These are phyloP conservation scores for Medicago arabica DNA, from an alignment of 306 rosid genomes.

Conservation along the genomic window DNA sequence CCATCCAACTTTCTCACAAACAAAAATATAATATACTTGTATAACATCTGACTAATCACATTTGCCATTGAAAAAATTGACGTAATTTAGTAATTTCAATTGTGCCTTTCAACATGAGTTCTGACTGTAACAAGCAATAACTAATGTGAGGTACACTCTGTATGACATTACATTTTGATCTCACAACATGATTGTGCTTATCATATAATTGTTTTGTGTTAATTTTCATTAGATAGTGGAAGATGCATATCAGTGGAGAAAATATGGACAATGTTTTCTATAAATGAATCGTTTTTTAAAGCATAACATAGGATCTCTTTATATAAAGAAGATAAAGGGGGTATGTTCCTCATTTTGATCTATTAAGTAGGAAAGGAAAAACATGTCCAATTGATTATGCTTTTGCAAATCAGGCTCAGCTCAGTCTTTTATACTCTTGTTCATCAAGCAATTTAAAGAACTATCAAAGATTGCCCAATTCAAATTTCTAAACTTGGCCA, in stretches of 20 bases:
- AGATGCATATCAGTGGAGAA: slow-evolving; percentile 97
- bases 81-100: not conserved
- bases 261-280: slow-evolving; percentile 70
- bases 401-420: slow-evolving; percentile 1
- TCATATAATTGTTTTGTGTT: not conserved
- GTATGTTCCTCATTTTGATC: not conserved
- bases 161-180: slow-evolving; percentile 1
- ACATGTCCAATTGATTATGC: slow-evolving; percentile 15
- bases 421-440: not conserved
- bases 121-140: not conserved
- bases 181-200: too few species aligned
- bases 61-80: not conserved
- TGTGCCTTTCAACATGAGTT: not conserved
- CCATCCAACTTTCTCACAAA: not conserved
- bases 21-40: too few species aligned
- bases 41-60: not conserved
- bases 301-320: slow-evolving; percentile 29
- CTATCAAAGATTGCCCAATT: slow-evolving; percentile 5
- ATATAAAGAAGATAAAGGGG: not conserved
- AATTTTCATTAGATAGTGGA: slow-evolving; percentile 66
- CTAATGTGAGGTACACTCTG: not conserved
- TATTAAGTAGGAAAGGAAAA: slow-evolving; percentile 15
- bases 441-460: not conserved
- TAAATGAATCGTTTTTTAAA: slow-evolving; percentile 26
- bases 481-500: not conserved